Evolutionary conservation across 805 yeast species (phyloP).

Genomic region (Candida sphagnicola): DNA sequence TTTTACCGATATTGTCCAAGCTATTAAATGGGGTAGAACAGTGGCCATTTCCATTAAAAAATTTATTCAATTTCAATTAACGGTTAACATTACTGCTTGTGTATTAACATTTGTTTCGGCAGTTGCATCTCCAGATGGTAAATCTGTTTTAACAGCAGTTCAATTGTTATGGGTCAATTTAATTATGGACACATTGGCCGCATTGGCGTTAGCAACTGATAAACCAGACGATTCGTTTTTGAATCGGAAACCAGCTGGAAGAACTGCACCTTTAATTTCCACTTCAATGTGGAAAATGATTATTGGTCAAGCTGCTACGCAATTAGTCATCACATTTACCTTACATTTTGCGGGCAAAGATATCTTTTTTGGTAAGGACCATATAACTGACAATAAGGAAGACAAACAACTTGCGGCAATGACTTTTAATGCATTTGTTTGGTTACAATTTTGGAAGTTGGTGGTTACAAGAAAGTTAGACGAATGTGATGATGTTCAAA

Average conservation of each 20-base stretch:
- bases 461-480: constrained; percentile 89
- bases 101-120: constrained; percentile 90
- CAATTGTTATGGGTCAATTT: constrained; percentile 96
- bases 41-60: constrained; percentile 92
- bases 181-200: constrained; percentile 98
- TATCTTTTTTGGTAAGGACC: constrained; percentile 41
- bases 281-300: constrained; percentile 99
- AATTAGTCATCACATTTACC: constrained; percentile 72
- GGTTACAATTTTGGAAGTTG: constrained; percentile 95
- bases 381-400: constrained; percentile 38
- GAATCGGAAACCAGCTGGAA: constrained; percentile 79
- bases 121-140: constrained; percentile 72
- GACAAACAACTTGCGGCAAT: constrained; percentile 66
- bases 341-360: constrained; percentile 74
- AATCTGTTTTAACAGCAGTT: constrained; percentile 92
- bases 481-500: constrained; percentile 68
- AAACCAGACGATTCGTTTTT: constrained; percentile 84
- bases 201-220: constrained; percentile 95
- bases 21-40: constrained; percentile 98
- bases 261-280: constrained; percentile 73
- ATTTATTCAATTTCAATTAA: constrained; percentile 92
- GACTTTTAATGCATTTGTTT: constrained; percentile 94
- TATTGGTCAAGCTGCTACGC: constrained; percentile 76
- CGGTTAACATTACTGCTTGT: constrained; percentile 97
- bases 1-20: constrained; percentile 90